Base-by-base conservation (phyloP, 441 rosid genomes). In the Geranium incanum region DNA sequence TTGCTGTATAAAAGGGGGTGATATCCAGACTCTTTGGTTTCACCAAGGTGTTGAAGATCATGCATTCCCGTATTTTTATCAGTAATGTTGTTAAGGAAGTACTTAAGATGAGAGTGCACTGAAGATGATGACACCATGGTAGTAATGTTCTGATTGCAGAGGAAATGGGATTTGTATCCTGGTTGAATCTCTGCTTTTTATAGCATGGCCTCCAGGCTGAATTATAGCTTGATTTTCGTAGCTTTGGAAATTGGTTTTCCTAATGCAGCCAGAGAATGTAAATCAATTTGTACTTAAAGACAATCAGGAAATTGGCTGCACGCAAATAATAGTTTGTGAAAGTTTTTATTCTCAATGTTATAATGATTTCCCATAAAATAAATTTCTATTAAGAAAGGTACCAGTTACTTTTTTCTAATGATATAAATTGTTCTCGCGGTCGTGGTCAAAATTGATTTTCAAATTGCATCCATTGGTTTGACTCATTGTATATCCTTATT, bases 111-210 rank as follows among this genome's bases (percentile, higher is more conserved):
- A 68, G 15, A 43, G 16, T 66, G 16, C 28, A 6, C 19, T 73
- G 71, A 59, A 38, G 18, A n/a, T 45, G 68, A 68, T 16, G 12
- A 68, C 13, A 23, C 5, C 45, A 60, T 9, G 62, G 68, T 67
- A 23, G 59, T 55, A n/a, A 13, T 12, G n/a, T 43, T 21, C 11
- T 73, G 39, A 55, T 39, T 12, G 68, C 36, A 11, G 18, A 12
- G 15, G 70, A 33, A n/a, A 50, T 11, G 16, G 48, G 4, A 38
- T 21, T 5, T 59, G 39, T 23, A 39, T 73, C 55, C 48, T 28
- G 16, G 59, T 37, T 41, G 19, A 23, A 23, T 18, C 21, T 52
- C 33, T 59, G 55, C 39, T 67, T 66, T 72, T 52, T 8, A 5
- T 52, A 36, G 8, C 12, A 5, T 38, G 38, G 70, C 75, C 57